Percentiles rank a stretch among this genome's conserved stretches.
Conservation (phyloP, 768 basidiomycete genomes). For the Crucibulum laeve region DNA sequence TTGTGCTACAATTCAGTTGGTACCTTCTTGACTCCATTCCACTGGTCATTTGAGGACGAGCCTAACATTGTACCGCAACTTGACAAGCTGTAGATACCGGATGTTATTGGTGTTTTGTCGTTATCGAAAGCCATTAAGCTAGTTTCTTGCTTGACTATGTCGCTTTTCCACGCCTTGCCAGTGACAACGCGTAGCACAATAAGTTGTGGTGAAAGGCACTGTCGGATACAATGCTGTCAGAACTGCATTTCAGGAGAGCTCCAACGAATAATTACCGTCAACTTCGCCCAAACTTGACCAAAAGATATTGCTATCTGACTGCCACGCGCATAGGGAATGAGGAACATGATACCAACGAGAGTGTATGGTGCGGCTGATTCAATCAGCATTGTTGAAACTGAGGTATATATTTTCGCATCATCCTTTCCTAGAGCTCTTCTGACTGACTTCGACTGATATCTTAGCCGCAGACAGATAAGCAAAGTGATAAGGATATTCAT, state of each 20-base stretch:
- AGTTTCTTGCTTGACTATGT: slow-evolving; percentile 16
- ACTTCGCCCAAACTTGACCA: slow-evolving; percentile 36
- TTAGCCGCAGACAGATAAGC: slow-evolving; percentile 33
- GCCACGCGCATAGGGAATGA: slow-evolving; percentile 31
- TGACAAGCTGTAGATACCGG: too few species aligned
- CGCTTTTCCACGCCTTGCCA: slow-evolving; percentile 18
- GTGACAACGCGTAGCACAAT: slow-evolving; percentile 19
- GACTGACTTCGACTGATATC: slow-evolving; percentile 22
- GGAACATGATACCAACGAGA: slow-evolving; percentile 29
- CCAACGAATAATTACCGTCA: slow-evolving; percentile 26
- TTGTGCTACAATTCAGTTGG: too few species aligned
- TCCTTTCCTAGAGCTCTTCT: slow-evolving; percentile 22
- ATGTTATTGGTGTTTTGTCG: too few species aligned
- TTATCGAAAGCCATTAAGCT: slow-evolving; percentile 11
- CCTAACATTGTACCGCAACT: too few species aligned
- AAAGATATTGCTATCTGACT: slow-evolving; percentile 28
- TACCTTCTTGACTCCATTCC: too few species aligned
- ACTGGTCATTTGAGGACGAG: too few species aligned
- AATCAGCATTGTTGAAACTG: slow-evolving; percentile 29
- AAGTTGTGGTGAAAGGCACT: slow-evolving; percentile 19
- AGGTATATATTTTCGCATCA: slow-evolving; percentile 29
- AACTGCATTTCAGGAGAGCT: background rate
- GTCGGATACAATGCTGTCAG: background rate
- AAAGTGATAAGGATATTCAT: slow-evolving; percentile 38
- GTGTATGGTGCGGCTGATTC: slow-evolving; percentile 38